Evolutionary conservation across 176 grass and related monocot genomes (phyloP), one percentile per base, ranked within the genome.

Genomic region (Typha latifolia): DNA sequence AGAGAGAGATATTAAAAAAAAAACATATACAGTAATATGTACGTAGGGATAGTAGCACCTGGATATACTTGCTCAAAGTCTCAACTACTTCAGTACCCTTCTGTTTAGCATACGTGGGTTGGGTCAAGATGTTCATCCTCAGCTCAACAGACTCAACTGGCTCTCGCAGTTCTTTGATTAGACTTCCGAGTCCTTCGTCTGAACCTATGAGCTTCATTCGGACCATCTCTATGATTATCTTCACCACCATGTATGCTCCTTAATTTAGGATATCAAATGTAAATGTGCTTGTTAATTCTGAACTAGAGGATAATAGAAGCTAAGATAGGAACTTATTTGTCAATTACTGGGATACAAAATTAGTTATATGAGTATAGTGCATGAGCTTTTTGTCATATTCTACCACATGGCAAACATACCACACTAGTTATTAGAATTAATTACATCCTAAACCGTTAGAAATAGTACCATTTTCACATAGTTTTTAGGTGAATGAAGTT

Each of bases 211-310:
- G 49, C 68, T 67, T 90, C 91, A 87, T 87, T 4, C 75, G 65
- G n/a, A 87, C 91, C 91, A 87, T 85, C 72, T 96, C 79, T 14
- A 84, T 84, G 23, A 90, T 80, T 24, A 90, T 90, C 78, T 87
- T 96, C 24, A 90, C 87, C 72, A 87, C 91, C 87, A 96, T 87
- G 75, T 90, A 96, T 2, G 91, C 86, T 12, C 88, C 86, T 83
- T 69, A n/a, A 52, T 52, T n/a, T 9, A 26, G 16, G 12, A 52
- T 52, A 52, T 52, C 12, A 52, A 52, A 34, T 6, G 32, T 34
- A 34, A 34, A 34, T 34, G 0, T 34, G 4, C 32, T 34, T 34
- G 5, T 34, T 34, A 34, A 34, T 34, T 34, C 3, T 34, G 4
- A 6, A 34, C 32, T 34, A 26, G 24, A 26, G 24, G 24, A 26